Base-by-base conservation (phyloP, 352 stramenopile species). In the Phytopythium chamaehyphon region DNA sequence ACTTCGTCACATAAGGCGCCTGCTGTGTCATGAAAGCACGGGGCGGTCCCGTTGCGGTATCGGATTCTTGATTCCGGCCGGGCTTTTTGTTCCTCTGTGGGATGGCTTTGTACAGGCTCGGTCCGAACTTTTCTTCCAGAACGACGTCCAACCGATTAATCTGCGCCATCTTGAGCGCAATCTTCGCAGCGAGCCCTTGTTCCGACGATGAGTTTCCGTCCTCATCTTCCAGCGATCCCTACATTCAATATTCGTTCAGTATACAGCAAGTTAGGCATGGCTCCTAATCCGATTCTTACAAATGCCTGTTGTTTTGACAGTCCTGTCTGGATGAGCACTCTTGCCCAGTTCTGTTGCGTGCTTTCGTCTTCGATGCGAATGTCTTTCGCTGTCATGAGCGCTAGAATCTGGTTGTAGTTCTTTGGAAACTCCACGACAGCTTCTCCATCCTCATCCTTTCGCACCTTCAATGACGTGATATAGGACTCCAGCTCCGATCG, bases 151-250 rank as follows among this genome's bases (percentile, higher is more conserved):
- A 51, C 36, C 86, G 76, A 22, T 72, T 72, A 40, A 90, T 76
- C 7, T 70, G 71, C 19, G 76, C 74, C 61, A 86, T 83, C 55
- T 88, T 88, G 36, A 88, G 54, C n/a, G 76, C 79, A 35, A 90
- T 86, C 49, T 88, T 90, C 35, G 74, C 62, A 19, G 64, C 59
- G 22, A 86, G 43, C 10, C 51, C 55, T 5, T 42, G 47, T n/a
- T 65, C 64, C 0, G 55, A 63, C 42, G 69, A 57, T 1, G 38
- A 35, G 10, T 59, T 57, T 8, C 60, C 62, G 6, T 77, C 60
- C 10, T 64, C 64, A 15, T 84, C 72, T 19, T 79, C 62, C 42
- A 88, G 46, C 18, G 57, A 47, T 7, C 73, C 76, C 76, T 88
- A 43, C 23, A 55, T 19, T 9, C 19, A 51, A n/a, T n/a, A n/a